These are phyloP conservation scores for Gynostemma pentaphyllum DNA, from an alignment of 306 rosid genomes.

Conservation along the genomic window DNA sequence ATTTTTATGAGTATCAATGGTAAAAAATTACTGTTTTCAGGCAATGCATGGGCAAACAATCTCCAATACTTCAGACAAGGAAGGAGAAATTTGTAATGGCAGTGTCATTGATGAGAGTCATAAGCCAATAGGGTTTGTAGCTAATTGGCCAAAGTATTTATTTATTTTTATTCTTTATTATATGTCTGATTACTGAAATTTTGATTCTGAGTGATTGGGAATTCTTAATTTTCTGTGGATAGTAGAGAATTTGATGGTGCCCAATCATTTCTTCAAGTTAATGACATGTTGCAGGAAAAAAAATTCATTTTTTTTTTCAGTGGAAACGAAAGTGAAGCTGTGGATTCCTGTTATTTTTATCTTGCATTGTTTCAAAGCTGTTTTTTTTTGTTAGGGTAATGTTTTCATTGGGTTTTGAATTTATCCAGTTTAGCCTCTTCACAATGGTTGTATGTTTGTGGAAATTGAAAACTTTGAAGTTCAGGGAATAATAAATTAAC, in stretches of 20 bases:
- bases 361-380: not conserved
- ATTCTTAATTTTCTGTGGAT: not conserved
- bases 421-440: not conserved
- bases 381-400: not conserved
- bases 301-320: not conserved
- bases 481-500: not conserved
- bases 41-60: slow-evolving; percentile 37
- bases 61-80: slow-evolving; percentile 10
- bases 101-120: slow-evolving; percentile 3
- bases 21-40: slow-evolving; percentile 16
- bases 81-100: slow-evolving; percentile 11
- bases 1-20: no score
- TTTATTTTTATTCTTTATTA: not conserved
- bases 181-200: not conserved
- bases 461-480: slow-evolving; percentile 2
- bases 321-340: not conserved
- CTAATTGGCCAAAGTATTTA: not conserved
- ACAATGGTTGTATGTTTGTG: not conserved
- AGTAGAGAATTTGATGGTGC: no score
- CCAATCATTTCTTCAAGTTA: no score
- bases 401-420: not conserved
- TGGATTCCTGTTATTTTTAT: not conserved
- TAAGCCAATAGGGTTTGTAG: slow-evolving; percentile 30
- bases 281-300: no score
- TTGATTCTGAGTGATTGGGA: no score